phyloP scores from a whole-genome alignment of 768 basidiomycete genomes.

The Neoboletus subvelutipes region DNA sequence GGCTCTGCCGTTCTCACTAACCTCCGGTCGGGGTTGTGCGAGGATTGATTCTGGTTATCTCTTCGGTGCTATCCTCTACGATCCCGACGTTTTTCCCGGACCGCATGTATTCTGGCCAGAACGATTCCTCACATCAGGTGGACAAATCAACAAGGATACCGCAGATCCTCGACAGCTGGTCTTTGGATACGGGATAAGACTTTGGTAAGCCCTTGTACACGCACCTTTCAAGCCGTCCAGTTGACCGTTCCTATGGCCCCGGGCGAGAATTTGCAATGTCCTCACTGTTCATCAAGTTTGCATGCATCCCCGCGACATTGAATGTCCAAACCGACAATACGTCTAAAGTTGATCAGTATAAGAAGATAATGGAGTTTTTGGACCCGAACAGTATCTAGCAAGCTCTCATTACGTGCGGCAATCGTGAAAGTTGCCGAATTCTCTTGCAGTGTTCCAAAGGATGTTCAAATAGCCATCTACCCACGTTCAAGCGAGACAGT shows the following conservation, averaged over 20 bases:
- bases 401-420: not conserved
- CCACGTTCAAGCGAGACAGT: no score
- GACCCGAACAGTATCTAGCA: no score
- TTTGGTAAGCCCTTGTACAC: no score
- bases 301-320: conserved; percentile 1
- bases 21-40: not conserved
- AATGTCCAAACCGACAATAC: not conserved
- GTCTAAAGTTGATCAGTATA: not conserved
- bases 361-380: no score
- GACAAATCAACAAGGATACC: no score
- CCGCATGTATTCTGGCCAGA: conserved; percentile 55
- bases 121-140: conserved; percentile 31
- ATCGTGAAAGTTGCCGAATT: not conserved
- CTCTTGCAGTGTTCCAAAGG: no score
- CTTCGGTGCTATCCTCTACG: conserved; percentile 41
- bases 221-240: no score
- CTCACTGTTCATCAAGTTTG: conserved; percentile 6
- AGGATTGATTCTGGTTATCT: not conserved
- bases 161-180: conserved; percentile 4
- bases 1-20: conserved; percentile 1
- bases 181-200: conserved; percentile 6
- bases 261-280: conserved; percentile 8
- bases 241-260: not conserved
- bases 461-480: no score
- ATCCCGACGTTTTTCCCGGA: no score